Evolutionary conservation across 495 filamentous ascomycete genomes (phyloP).

Genomic region (Podospora pseudocomata): DNA sequence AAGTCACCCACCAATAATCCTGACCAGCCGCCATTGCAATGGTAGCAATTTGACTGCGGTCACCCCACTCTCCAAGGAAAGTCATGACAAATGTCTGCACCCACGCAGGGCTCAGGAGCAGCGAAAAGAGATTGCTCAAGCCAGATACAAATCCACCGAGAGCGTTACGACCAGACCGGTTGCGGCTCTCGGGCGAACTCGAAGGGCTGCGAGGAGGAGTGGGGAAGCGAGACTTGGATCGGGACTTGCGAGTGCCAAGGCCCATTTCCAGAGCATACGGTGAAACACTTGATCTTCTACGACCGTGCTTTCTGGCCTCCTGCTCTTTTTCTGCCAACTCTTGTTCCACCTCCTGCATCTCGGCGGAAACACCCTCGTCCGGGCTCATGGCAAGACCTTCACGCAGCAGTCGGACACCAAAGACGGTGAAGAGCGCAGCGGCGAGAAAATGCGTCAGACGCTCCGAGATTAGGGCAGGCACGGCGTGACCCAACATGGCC

Average conservation of each 20-base stretch:
- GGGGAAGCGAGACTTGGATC: constrained; percentile 59
- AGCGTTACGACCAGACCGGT: constrained; percentile 38
- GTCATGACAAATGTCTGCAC: constrained; percentile 99
- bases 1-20: constrained; percentile 98
- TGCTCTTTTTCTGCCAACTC: constrained; percentile 94
- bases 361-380: constrained; percentile 84
- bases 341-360: constrained; percentile 95
- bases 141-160: constrained; percentile 48
- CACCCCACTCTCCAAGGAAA: constrained; percentile 97
- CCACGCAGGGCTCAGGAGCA: constrained; percentile 92
- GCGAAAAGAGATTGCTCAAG: constrained; percentile 78
- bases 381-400: constrained; percentile 86
- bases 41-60: constrained; percentile 95
- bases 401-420: constrained; percentile 77
- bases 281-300: constrained; percentile 54
- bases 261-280: constrained; percentile 66
- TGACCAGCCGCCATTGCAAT: constrained; percentile 98
- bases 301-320: constrained; percentile 52
- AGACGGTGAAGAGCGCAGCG: constrained; percentile 79
- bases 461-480: constrained; percentile 87
- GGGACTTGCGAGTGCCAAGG: constrained; percentile 51
- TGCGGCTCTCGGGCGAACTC: constrained; percentile 51
- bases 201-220: constrained; percentile 58
- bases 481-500: constrained; percentile 88
- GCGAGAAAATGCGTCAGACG: constrained; percentile 82